Evolutionary conservation across 2,329 filamentous ascomycete genomes (phyloP).

Genomic region (Paecilomyces formosus): DNA sequence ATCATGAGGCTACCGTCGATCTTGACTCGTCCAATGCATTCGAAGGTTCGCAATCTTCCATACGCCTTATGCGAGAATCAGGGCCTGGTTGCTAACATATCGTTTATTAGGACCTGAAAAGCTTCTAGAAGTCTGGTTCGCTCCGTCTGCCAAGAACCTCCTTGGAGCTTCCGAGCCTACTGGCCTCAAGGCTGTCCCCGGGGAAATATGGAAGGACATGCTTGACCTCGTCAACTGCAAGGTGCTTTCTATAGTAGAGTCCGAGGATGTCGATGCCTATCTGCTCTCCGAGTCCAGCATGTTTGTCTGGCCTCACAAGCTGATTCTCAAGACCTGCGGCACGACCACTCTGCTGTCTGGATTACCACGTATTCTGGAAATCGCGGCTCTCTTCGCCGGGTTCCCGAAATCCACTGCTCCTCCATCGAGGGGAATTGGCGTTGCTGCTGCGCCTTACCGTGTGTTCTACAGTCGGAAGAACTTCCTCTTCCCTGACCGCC

Average conservation of each 20-base stretch:
- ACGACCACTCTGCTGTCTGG: slow-evolving; percentile 90
- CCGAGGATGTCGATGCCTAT: slow-evolving; percentile 91
- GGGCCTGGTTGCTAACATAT: slow-evolving; percentile 13
- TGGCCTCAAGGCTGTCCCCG: slow-evolving; percentile 78
- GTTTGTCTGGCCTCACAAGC: slow-evolving; percentile 99
- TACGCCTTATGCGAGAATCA: not conserved
- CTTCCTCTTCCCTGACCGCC: slow-evolving; percentile 90
- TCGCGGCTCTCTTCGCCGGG: slow-evolving; percentile 79
- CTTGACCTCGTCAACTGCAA: slow-evolving; percentile 98
- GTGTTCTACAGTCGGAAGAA: slow-evolving; percentile 99
- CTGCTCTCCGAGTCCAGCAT: slow-evolving; percentile 98
- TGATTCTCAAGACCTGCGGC: slow-evolving; percentile 96
- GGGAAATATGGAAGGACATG: slow-evolving; percentile 91
- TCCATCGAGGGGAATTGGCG: slow-evolving; percentile 58
- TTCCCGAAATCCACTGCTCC: slow-evolving; percentile 72
- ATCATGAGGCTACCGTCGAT: slow-evolving; percentile 86
- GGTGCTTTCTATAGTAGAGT: slow-evolving; percentile 87
- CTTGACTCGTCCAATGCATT: slow-evolving; percentile 95
- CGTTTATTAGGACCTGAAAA: slow-evolving; percentile 73
- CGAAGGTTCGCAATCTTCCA: slow-evolving; percentile 56
- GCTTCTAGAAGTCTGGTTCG: slow-evolving; percentile 97
- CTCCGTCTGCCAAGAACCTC: slow-evolving; percentile 65
- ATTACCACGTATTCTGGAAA: slow-evolving; percentile 82
- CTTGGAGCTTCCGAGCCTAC: slow-evolving; percentile 62
- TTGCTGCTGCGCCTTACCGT: slow-evolving; percentile 81